Base-by-base conservation (phyloP, 495 filamentous ascomycete species). In the Xylaria scruposa region DNA sequence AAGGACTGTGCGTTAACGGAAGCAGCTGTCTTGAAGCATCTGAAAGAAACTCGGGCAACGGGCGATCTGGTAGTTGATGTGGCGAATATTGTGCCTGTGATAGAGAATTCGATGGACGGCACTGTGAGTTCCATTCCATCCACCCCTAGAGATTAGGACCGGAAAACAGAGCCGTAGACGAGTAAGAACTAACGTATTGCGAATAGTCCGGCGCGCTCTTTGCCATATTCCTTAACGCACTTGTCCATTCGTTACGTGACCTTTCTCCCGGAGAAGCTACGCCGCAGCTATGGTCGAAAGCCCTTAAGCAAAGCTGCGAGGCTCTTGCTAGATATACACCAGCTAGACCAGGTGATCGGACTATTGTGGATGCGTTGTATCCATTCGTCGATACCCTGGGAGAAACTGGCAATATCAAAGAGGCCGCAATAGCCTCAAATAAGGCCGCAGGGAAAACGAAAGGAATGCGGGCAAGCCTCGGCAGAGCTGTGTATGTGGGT, bases 41-140 rank as follows among this genome's bases (percentile, higher is more conserved):
- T 97, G 38, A 80, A 88, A 7, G 79, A 83, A 62, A 83, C 83
- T 3, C 82, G 87, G 29, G 78, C 91, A 1, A 86, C 85, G 0
- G 87, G 90, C 24, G 96, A 99, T 74, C 86, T 87, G 9, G 90
- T 94, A 9, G 77, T 90, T 40, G 90, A 94, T 33, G 83, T 98
- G 19, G 86, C 90, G 66, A 88, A 86, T 72, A 92, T 99, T 67
- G 91, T 92, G n/a, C 87, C 87, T 9, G 88, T 94, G 5, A 90
- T 98, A n/a, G 96, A 99, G 78, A 90, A 82, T 51, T 89, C 85
- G 53, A 99, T 99, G 96, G 96, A 97, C 78, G 96, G 96, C 61
- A 99, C 96, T 13, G 70, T 71, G 60, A 71, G 70, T 36, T 31
- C 38, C 15, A 40, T n/a, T n/a, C n/a, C n/a, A n/a, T n/a, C n/a